Evolutionary conservation across 2,329 filamentous ascomycete genomes (phyloP).

Genomic region (Onygenales sp.): DNA sequence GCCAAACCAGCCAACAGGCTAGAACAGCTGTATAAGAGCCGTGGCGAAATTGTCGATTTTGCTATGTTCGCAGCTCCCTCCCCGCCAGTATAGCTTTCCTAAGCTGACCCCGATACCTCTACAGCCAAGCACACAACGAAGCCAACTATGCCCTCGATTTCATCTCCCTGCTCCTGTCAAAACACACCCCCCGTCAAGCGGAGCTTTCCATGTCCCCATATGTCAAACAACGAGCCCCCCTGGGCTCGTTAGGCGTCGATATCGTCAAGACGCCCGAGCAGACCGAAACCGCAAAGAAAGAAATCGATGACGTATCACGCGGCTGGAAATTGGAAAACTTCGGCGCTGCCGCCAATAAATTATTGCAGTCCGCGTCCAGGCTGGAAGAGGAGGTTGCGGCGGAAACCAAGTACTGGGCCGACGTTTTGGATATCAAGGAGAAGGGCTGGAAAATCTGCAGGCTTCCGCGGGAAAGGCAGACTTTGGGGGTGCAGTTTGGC

Average conservation of each 20-base stretch:
- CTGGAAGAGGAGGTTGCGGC: conserved; percentile 67
- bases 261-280: conserved; percentile 53
- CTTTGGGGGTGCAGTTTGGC: conserved; percentile 78
- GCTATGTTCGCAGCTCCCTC: conserved; percentile 24
- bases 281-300: conserved; percentile 45
- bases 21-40: conserved; percentile 34
- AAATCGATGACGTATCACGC: conserved; percentile 44
- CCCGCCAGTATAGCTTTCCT: background rate
- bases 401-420: conserved; percentile 83
- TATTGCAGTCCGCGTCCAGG: conserved; percentile 61
- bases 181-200: conserved; percentile 63
- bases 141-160: conserved; percentile 65
- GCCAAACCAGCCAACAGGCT: conserved; percentile 26
- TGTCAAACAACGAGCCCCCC: conserved; percentile 61
- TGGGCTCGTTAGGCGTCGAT: conserved; percentile 64
- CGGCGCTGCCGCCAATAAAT: conserved; percentile 61
- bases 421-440: conserved; percentile 70
- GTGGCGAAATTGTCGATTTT: conserved; percentile 36
- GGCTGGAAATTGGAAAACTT: conserved; percentile 76
- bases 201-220: conserved; percentile 59
- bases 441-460: conserved; percentile 80
- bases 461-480: conserved; percentile 61
- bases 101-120: background rate
- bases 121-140: conserved; percentile 37
- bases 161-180: conserved; percentile 73